These are phyloP conservation scores for Tuber umbilicatum DNA, from an alignment of 495 filamentous ascomycete species.

Conservation along the genomic window DNA sequence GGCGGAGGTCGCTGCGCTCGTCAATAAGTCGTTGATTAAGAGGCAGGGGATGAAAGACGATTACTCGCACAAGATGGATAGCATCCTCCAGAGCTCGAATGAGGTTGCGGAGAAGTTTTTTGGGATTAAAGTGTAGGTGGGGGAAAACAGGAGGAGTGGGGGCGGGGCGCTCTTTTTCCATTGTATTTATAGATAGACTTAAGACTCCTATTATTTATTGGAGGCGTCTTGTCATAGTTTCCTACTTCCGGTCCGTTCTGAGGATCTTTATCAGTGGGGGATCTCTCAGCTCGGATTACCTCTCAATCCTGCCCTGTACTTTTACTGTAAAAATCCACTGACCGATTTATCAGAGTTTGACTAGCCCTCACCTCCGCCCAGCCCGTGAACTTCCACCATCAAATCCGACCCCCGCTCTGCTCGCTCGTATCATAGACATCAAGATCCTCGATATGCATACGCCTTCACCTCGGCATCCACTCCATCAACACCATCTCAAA, in stretches of 20 bases:
- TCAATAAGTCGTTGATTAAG: constrained; percentile 1
- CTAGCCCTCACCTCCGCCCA: not conserved
- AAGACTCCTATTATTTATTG: not conserved
- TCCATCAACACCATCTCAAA: not conserved
- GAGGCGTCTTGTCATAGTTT: not conserved
- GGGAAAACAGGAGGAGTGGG: not conserved
- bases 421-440: not conserved
- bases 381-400: not conserved
- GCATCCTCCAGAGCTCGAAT: not conserved
- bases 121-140: not conserved
- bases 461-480: not conserved
- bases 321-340: not conserved
- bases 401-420: not conserved
- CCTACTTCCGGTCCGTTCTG: not conserved
- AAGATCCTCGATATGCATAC: not conserved
- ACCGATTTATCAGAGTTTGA: not conserved
- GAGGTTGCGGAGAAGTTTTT: not conserved
- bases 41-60: not conserved
- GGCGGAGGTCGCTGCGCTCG: constrained; percentile 3
- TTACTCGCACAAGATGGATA: not conserved
- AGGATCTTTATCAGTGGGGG: not conserved
- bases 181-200: not conserved
- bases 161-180: not conserved
- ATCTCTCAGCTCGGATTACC: not conserved
- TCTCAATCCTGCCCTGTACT: not conserved